Percentiles rank a stretch among this genome's conserved stretches.
These are phyloP conservation scores for carrot (Daucus carota) DNA, from an alignment of 129 eudicot species.

Conservation along the genomic window DNA sequence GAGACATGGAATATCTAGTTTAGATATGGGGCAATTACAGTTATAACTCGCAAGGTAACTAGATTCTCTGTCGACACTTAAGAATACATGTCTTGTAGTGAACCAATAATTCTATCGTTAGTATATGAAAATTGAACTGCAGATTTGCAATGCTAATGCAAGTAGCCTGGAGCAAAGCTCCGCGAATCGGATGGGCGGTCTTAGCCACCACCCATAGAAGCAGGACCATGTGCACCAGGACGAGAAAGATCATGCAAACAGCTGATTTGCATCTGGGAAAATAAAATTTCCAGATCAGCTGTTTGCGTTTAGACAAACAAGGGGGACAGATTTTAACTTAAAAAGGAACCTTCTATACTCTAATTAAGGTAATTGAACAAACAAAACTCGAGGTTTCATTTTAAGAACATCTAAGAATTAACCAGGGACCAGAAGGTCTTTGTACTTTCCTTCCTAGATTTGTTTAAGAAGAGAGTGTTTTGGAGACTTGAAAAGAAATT, in stretches of 20 bases:
- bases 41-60: not conserved
- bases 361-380: too few relatives aligned
- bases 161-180: not conserved
- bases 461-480: too few relatives aligned
- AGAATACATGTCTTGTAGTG: too few relatives aligned
- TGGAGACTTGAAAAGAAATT: too few relatives aligned
- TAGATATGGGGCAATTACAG: not conserved
- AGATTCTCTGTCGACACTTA: not conserved
- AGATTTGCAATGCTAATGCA: not conserved
- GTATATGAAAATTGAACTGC: not conserved
- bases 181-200: not conserved
- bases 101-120: not conserved
- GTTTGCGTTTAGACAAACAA: too few relatives aligned
- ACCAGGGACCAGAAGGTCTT: too few relatives aligned
- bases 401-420: too few relatives aligned
- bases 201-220: not conserved
- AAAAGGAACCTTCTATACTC: not conserved
- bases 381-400: too few relatives aligned
- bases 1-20: conserved; percentile 7
- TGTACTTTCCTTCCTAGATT: too few relatives aligned
- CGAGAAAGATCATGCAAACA: not conserved
- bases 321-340: too few relatives aligned
- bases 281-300: not conserved
- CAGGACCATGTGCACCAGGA: not conserved
- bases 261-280: not conserved